A percentile compares a stretch with the other conserved stretches of the same genome.
Conservation (phyloP, 441 rosid species). For the Geranium incanum region DNA sequence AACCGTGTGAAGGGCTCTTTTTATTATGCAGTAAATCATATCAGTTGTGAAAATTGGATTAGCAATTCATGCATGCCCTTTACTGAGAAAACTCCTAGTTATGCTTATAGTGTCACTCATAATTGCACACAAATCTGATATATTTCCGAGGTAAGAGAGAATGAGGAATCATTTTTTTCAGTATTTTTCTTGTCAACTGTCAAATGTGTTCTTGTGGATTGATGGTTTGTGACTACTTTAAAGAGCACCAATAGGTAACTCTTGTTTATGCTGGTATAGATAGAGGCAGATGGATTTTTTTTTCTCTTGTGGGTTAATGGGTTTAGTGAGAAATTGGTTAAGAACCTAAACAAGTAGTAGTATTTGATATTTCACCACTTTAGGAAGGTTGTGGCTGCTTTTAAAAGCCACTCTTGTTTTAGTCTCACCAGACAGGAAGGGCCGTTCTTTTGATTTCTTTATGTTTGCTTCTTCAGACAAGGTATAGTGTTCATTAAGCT, state of each 20-base stretch:
- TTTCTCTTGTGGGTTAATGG: background rate
- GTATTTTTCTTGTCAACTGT: background rate
- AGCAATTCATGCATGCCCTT: constrained; percentile 12
- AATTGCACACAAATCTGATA: background rate
- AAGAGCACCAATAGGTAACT: constrained; percentile 16
- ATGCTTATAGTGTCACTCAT: background rate
- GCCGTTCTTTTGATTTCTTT: constrained; percentile 27
- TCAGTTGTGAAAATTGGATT: constrained; percentile 24
- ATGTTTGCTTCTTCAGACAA: constrained; percentile 41
- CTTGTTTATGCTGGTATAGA: constrained; percentile 21
- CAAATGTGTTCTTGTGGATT: constrained; percentile 8
- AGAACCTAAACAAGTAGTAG: background rate
- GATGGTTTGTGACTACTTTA: background rate
- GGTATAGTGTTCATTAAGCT: constrained; percentile 57
- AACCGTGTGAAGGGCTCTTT: constrained; percentile 8
- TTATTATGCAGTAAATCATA: constrained; percentile 19
- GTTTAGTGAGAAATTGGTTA: background rate
- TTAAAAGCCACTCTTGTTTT: constrained; percentile 7
- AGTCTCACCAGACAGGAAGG: constrained; percentile 9
- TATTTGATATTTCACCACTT: constrained; percentile 2
- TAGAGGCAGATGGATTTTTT: background rate
- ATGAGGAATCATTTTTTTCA: constrained; percentile 10
- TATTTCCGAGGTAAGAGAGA: constrained; percentile 12
- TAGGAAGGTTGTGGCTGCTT: background rate
- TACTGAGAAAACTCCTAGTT: constrained; percentile 17